Base-by-base conservation (phyloP, 1,284 basidiomycete genomes). In the Xerocomus amazonicus region DNA sequence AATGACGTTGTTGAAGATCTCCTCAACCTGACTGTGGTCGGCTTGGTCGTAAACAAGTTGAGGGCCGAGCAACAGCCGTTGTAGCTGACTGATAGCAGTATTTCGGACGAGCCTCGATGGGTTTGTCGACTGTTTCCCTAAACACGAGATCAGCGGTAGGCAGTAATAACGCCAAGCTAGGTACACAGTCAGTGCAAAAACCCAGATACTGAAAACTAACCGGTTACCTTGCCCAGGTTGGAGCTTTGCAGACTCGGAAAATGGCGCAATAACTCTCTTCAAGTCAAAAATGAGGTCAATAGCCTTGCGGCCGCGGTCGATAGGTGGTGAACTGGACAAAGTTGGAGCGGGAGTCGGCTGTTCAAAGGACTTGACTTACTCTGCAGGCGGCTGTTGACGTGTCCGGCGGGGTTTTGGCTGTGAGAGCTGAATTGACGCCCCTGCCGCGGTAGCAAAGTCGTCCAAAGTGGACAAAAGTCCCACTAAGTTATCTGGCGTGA, bases 1-100 rank as follows among this genome's bases (percentile, higher is more conserved):
- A 27, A 99, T 74, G 42, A 97, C 87, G 23, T 84, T 80, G 62
- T 91, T 87, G 74, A 99, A 98, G 26, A 97, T 80, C 52, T 90
- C 85, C 51, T 88, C 83, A 13, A 92, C 78, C 56, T 89, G 82
- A 9, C 67, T 70, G 36, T 83, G 79, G 53, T 84, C 74, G 9
- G 73, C 68, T 43, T 77, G 73, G 59, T 81, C 73, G 47, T 81
- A 70, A 37, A 85, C 67, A 38, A 92, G 70, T 50, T 90, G 83
- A 8, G 89, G 85, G 1, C 92, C 89, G 12, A 98, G 79, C 16
- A 98, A 74, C 19, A 92, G 80, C 14, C 95, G 86, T 65, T 98
- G 95, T 9, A 99, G 75, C 60, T 93, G 84, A 10, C 80, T 78
- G 50, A 98, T 83, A 6, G 97, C 87, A 38, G 77, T 78, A 60